Evolutionary conservation across 2,329 filamentous ascomycete genomes (phyloP).

Genomic region (Diaporthe destruens): DNA sequence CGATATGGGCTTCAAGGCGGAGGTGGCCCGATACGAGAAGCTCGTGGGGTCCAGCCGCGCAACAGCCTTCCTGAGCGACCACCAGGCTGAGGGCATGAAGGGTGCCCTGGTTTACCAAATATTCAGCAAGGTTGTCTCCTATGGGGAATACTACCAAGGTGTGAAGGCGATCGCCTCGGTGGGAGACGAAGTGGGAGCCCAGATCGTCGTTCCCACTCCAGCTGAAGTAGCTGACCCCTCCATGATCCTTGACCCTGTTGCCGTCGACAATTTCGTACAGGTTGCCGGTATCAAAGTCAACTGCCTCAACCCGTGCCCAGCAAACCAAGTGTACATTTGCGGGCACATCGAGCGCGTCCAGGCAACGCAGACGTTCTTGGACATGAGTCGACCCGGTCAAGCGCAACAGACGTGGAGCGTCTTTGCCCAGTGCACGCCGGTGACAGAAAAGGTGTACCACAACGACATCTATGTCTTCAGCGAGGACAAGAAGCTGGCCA

Average conservation of each 20-base stretch:
- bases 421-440: conserved; percentile 32
- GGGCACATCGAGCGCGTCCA: conserved; percentile 42
- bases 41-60: conserved; percentile 2
- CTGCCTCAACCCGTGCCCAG: conserved; percentile 45
- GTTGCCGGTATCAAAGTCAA: conserved; percentile 54
- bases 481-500: conserved; percentile 34
- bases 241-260: conserved; percentile 35
- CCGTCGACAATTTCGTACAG: conserved; percentile 51
- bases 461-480: conserved; percentile 45
- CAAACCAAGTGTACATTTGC: conserved; percentile 46
- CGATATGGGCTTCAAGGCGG: background rate
- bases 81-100: background rate
- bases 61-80: conserved; percentile 51
- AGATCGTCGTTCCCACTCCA: conserved; percentile 31
- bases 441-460: conserved; percentile 3
- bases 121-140: conserved; percentile 39
- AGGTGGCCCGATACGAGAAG: conserved; percentile 2
- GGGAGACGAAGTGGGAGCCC: conserved; percentile 39
- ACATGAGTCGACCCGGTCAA: background rate
- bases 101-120: conserved; percentile 52
- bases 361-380: conserved; percentile 39
- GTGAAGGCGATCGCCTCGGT: conserved; percentile 34
- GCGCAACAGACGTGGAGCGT: conserved; percentile 32
- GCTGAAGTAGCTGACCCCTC: background rate
- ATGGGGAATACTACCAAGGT: conserved; percentile 39